Evolutionary conservation across 1,284 basidiomycete species (phyloP).

Genomic region (Naganishia albida): DNA sequence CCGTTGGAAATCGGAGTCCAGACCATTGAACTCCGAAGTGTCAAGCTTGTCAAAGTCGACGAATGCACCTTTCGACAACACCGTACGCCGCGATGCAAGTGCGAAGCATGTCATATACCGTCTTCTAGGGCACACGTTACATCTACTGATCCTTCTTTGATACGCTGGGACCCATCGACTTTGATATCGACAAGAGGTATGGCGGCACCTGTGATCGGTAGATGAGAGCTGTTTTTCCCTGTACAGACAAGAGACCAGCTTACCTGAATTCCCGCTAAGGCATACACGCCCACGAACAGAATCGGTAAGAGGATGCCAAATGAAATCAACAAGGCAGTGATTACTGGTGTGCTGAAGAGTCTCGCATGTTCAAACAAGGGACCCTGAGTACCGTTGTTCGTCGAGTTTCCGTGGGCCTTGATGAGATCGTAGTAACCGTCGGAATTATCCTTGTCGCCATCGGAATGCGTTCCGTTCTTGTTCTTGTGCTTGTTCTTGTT

Average conservation of each 20-base stretch:
- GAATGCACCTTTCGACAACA: no score
- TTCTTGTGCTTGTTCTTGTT: conserved; percentile 24
- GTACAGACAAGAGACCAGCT: conserved; percentile 46
- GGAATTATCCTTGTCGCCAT: conserved; percentile 22
- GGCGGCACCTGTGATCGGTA: conserved; percentile 23
- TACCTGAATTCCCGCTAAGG: conserved; percentile 75
- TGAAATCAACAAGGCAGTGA: conserved; percentile 66
- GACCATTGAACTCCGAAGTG: no score
- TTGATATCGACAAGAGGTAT: conserved; percentile 26
- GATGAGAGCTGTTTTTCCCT: background rate
- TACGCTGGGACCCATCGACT: conserved; percentile 19
- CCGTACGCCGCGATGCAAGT: no score
- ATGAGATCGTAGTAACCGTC: conserved; percentile 32
- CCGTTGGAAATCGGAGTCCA: no score
- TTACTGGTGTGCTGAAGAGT: conserved; percentile 75
- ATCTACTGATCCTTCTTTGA: conserved; percentile 31
- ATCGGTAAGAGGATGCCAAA: conserved; percentile 74
- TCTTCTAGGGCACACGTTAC: no score
- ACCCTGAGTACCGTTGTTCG: conserved; percentile 38
- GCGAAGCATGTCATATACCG: no score
- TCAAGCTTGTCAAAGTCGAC: no score
- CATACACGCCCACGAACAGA: conserved; percentile 65
- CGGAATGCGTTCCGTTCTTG: conserved; percentile 14
- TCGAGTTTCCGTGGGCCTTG: conserved; percentile 36
- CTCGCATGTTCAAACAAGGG: conserved; percentile 66